Conservation (phyloP, 2,329 filamentous ascomycete genomes). For the Fusarium sp. region DNA sequence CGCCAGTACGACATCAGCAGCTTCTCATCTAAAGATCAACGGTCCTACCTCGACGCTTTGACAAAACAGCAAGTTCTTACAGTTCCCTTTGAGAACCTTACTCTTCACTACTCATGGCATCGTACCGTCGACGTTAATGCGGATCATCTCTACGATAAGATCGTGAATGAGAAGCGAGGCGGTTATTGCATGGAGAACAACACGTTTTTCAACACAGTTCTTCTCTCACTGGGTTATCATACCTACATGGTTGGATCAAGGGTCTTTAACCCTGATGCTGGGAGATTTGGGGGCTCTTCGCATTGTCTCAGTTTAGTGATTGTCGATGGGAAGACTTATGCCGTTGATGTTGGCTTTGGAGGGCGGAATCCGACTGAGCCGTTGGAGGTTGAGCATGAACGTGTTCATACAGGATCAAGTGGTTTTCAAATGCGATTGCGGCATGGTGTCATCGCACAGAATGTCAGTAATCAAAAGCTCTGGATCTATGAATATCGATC, state of each 20-base stretch:
- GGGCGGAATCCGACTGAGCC: neutral
- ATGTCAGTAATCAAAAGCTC: slow-evolving; percentile 2
- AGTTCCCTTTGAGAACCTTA: slow-evolving; percentile 23
- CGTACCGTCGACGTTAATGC: neutral
- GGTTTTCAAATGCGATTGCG: slow-evolving; percentile 6
- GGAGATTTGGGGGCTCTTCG: neutral
- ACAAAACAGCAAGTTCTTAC: neutral
- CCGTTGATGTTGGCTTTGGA: slow-evolving; percentile 23
- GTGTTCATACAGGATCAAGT: neutral
- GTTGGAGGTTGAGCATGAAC: neutral
- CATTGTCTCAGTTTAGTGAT: slow-evolving; percentile 20
- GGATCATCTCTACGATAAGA: slow-evolving; percentile 14
- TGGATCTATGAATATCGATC: slow-evolving; percentile 29
- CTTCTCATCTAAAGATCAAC: neutral
- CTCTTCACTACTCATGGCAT: slow-evolving; percentile 24
- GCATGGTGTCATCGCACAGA: neutral
- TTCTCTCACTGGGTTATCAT: slow-evolving; percentile 1
- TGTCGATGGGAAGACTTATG: neutral
- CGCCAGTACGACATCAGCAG: neutral
- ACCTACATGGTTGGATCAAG: slow-evolving; percentile 11
- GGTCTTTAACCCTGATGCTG: neutral
- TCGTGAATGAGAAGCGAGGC: slow-evolving; percentile 16
- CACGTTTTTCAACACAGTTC: slow-evolving; percentile 12
- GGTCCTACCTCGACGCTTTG: neutral
- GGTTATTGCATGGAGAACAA: slow-evolving; percentile 30